A percentile compares a stretch with the other conserved stretches of the same genome.
These are phyloP conservation scores for Phytophthora citrophthora DNA, from an alignment of 352 stramenopile genomes.

Conservation along the genomic window DNA sequence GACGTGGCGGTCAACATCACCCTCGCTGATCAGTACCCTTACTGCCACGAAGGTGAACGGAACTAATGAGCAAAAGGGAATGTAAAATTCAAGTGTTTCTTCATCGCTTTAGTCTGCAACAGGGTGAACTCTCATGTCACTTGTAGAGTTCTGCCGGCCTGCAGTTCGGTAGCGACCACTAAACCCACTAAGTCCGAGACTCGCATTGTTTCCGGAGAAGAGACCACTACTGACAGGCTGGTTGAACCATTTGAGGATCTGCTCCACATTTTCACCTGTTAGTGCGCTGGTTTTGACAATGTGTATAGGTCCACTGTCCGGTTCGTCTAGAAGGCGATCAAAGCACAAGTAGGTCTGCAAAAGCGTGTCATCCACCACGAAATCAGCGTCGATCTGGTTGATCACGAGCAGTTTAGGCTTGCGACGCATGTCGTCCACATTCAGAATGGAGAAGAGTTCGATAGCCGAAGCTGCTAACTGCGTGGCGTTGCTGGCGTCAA, in stretches of 20 bases:
- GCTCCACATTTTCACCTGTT: slow-evolving; percentile 63
- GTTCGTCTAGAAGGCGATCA: slow-evolving; percentile 48
- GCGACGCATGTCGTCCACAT: slow-evolving; percentile 51
- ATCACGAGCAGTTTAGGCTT: slow-evolving; percentile 75
- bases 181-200: slow-evolving; percentile 15
- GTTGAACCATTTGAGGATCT: slow-evolving; percentile 63
- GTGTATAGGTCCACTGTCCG: slow-evolving; percentile 43
- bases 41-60: slow-evolving; percentile 64
- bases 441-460: slow-evolving; percentile 72
- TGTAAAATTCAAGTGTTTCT: not conserved
- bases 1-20: slow-evolving; percentile 24
- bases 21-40: slow-evolving; percentile 54
- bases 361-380: slow-evolving; percentile 51
- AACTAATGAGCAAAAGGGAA: slow-evolving; percentile 41
- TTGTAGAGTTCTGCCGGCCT: slow-evolving; percentile 23
- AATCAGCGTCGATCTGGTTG: slow-evolving; percentile 70
- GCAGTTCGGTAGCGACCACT: slow-evolving; percentile 25
- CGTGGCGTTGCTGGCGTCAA: slow-evolving; percentile 64
- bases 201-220: slow-evolving; percentile 27
- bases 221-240: slow-evolving; percentile 32
- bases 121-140: slow-evolving; percentile 41
- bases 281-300: slow-evolving; percentile 68
- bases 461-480: slow-evolving; percentile 57
- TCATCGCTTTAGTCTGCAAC: slow-evolving; percentile 16
- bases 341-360: slow-evolving; percentile 63